phyloP scores from a whole-genome alignment of 352 stramenopile genomes.

The Pythium volutum region DNA sequence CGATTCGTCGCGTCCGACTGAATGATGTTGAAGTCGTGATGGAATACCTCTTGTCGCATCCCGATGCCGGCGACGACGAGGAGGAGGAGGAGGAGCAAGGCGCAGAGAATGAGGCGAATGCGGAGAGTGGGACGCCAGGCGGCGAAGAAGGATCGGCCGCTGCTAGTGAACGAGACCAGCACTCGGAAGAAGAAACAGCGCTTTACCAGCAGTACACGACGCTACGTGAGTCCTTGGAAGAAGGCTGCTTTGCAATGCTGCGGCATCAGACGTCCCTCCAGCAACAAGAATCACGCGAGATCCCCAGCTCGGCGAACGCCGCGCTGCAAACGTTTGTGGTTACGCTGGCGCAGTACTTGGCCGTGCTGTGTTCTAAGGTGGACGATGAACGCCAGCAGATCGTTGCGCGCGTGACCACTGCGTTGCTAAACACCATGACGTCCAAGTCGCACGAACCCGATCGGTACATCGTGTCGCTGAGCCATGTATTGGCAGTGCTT shows the following conservation, averaged over 20 bases:
- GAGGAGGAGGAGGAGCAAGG: constrained; percentile 28
- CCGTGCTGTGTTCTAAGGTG: constrained; percentile 49
- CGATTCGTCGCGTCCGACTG: constrained; percentile 84
- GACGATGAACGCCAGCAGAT: constrained; percentile 56
- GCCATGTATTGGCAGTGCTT: constrained; percentile 70
- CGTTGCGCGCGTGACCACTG: constrained; percentile 44
- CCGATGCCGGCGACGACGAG: constrained; percentile 56
- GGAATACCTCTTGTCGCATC: constrained; percentile 95
- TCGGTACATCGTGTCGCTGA: constrained; percentile 41
- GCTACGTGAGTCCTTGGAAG: constrained; percentile 61
- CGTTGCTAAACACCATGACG: constrained; percentile 43
- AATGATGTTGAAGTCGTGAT: constrained; percentile 95
- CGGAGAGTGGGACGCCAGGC: neutral
- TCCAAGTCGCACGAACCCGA: constrained; percentile 24
- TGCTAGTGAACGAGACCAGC: constrained; percentile 9
- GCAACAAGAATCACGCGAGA: neutral
- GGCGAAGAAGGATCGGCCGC: neutral
- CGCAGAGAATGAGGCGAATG: neutral
- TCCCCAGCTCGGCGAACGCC: constrained; percentile 23
- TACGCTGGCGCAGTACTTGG: constrained; percentile 66
- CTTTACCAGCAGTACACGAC: constrained; percentile 50
- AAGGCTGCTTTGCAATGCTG: constrained; percentile 63
- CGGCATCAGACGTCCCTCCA: constrained; percentile 29
- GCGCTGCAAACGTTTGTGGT: constrained; percentile 49
- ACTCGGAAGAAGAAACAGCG: constrained; percentile 42